Conservation (phyloP, 2,329 filamentous ascomycete species). For the Aspergillus fijiensis region DNA sequence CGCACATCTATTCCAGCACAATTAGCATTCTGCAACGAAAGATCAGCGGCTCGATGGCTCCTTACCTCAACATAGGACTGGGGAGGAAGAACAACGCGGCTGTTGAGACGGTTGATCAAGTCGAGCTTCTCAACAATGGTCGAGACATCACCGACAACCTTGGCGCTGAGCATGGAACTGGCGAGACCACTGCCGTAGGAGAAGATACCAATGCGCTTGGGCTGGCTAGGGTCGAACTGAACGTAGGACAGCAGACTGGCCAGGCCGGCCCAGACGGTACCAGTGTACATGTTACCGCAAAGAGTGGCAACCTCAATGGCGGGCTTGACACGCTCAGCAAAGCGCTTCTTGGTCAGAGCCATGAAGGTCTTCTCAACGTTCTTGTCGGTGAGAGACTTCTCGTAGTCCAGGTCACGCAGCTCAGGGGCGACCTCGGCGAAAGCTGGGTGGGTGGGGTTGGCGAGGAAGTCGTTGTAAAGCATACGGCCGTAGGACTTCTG, state of each 20-base stretch:
- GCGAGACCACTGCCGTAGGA: conserved; percentile 78
- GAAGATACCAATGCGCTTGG: conserved; percentile 74
- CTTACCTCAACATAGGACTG: conserved; percentile 72
- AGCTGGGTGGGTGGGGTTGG: conserved; percentile 63
- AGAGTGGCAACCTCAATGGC: conserved; percentile 74
- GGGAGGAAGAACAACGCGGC: conserved; percentile 65
- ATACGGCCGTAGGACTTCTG: conserved; percentile 81
- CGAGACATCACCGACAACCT: conserved; percentile 67
- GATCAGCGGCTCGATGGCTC: conserved; percentile 17
- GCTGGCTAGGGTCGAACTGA: conserved; percentile 61
- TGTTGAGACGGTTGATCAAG: conserved; percentile 66
- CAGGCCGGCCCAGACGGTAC: conserved; percentile 59
- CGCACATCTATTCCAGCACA: conserved; percentile 62
- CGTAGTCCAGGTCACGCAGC: conserved; percentile 74
- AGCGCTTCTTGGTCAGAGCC: conserved; percentile 78
- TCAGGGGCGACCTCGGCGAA: conserved; percentile 76
- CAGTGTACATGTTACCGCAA: conserved; percentile 66
- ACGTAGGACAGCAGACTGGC: conserved; percentile 63
- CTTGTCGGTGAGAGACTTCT: conserved; percentile 77
- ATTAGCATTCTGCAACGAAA: conserved; percentile 1
- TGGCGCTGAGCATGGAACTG: conserved; percentile 68
- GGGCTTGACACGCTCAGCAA: conserved; percentile 73
- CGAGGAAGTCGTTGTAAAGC: conserved; percentile 81
- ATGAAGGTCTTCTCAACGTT: conserved; percentile 84
- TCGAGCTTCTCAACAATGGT: conserved; percentile 66